Evolutionary conservation across 1,139 yeast genomes (phyloP).

Genomic region (Geotrichum restrictum): DNA sequence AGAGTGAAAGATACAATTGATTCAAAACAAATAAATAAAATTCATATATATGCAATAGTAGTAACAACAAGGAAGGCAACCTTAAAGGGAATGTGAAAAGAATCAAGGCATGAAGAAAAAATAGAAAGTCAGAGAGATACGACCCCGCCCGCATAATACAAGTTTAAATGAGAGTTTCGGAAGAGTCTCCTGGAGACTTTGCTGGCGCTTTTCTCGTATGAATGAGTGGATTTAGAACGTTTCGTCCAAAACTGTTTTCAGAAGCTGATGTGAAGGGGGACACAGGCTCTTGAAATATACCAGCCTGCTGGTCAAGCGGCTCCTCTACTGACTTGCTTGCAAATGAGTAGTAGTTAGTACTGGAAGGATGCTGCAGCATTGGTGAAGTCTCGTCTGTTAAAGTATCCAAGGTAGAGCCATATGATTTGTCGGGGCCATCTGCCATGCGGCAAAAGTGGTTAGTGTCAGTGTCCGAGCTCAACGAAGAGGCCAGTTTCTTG

Average conservation of each 20-base stretch:
- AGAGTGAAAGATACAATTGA: background rate
- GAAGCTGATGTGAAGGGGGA: conserved; percentile 20
- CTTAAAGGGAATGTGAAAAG: background rate
- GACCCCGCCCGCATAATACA: no score
- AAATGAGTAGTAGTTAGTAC: conserved; percentile 15
- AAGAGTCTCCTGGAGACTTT: background rate
- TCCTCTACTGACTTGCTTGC: conserved; percentile 2
- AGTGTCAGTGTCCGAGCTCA: background rate
- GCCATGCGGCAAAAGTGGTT: background rate
- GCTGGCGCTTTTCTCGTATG: background rate
- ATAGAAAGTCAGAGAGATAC: no score
- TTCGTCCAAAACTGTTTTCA: background rate
- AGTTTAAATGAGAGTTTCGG: background rate
- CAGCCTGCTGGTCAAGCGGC: conserved; percentile 11
- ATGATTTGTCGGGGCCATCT: background rate
- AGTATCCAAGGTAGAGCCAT: background rate
- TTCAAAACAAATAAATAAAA: background rate
- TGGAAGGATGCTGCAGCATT: background rate
- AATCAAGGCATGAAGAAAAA: background rate
- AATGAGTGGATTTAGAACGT: background rate
- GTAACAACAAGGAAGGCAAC: background rate
- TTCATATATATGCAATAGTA: background rate
- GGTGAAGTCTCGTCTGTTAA: conserved; percentile 6
- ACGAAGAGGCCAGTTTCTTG: background rate
- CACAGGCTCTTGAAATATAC: conserved; percentile 10